Conservation (phyloP, 169 alveolate species). For the Plasmodium billcollinsi region DNA sequence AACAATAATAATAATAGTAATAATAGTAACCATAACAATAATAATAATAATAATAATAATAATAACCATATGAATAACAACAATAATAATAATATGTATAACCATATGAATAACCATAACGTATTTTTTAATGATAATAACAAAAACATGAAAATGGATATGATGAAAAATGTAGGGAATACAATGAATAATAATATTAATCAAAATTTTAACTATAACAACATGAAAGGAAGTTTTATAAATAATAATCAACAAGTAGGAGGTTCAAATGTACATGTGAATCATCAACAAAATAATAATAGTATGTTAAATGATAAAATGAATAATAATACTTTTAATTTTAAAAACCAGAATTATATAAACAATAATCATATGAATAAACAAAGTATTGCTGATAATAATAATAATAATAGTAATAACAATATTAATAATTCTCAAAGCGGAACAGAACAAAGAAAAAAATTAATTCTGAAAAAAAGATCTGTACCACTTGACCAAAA, state of each 20-base stretch:
- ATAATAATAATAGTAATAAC: neutral
- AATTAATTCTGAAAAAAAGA: constrained; percentile 60
- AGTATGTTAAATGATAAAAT: constrained; percentile 31
- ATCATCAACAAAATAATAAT: constrained; percentile 33
- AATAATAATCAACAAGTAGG: constrained; percentile 11
- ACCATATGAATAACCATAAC: constrained; percentile 18
- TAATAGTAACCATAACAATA: neutral
- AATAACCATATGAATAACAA: constrained; percentile 26
- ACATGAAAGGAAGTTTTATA: constrained; percentile 30
- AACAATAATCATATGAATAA: constrained; percentile 14
- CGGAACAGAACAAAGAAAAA: constrained; percentile 50
- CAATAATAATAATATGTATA: constrained; percentile 44
- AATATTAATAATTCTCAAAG: constrained; percentile 9
- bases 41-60: constrained; percentile 18
- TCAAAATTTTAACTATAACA: constrained; percentile 26
- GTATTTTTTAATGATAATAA: constrained; percentile 12
- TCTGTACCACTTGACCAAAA: constrained; percentile 67
- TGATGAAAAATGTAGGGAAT: constrained; percentile 11
- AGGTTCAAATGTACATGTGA: constrained; percentile 21
- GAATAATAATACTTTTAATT: constrained; percentile 21
- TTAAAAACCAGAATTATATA: constrained; percentile 39
- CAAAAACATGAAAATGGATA: constrained; percentile 31
- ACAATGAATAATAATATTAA: constrained; percentile 7
- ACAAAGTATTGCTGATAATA: constrained; percentile 17
- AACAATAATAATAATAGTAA: constrained; percentile 4